Evolutionary conservation across 768 basidiomycete species (phyloP).

Genomic region (Mycena pura): DNA sequence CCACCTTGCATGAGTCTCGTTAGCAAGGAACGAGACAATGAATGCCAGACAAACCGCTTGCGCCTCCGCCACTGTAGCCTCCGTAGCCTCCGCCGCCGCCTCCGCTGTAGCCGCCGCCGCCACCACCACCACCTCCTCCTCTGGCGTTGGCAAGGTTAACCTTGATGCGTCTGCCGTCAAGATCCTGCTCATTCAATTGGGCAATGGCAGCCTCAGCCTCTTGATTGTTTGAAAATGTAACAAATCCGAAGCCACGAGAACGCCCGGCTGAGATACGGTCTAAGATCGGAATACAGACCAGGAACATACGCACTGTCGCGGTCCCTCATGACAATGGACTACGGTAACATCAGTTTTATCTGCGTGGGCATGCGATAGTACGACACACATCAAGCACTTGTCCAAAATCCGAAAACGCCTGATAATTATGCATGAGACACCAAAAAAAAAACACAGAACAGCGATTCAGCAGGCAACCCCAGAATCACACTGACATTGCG

Average conservation of each 20-base stretch:
- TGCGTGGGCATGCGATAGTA: conserved; percentile 44
- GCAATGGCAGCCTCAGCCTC: conserved; percentile 85
- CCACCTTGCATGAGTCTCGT: not conserved
- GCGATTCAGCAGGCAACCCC: conserved; percentile 40
- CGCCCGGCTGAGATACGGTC: conserved; percentile 61
- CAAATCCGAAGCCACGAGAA: conserved; percentile 97
- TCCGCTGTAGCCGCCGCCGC: conserved; percentile 29
- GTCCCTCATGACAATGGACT: conserved; percentile 99
- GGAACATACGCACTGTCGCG: conserved; percentile 66
- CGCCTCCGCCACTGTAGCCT: not conserved
- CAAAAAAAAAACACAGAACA: conserved; percentile 33
- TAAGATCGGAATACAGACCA: not conserved
- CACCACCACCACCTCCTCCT: conserved; percentile 56
- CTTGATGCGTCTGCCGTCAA: conserved; percentile 92
- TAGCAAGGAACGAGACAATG: not conserved
- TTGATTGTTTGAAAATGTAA: conserved; percentile 65
- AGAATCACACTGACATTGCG: conserved; percentile 79
- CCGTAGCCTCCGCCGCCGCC: conserved; percentile 39
- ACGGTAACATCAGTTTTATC: conserved; percentile 48
- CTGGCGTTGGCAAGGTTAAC: conserved; percentile 85
- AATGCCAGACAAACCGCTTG: not conserved
- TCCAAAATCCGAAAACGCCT: conserved; percentile 88
- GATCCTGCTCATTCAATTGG: conserved; percentile 85
- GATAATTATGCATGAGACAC: conserved; percentile 59
- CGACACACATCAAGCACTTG: conserved; percentile 90